phyloP scores from a whole-genome alignment of 2,329 filamentous ascomycete genomes.

The Penicillium brasilianum region DNA sequence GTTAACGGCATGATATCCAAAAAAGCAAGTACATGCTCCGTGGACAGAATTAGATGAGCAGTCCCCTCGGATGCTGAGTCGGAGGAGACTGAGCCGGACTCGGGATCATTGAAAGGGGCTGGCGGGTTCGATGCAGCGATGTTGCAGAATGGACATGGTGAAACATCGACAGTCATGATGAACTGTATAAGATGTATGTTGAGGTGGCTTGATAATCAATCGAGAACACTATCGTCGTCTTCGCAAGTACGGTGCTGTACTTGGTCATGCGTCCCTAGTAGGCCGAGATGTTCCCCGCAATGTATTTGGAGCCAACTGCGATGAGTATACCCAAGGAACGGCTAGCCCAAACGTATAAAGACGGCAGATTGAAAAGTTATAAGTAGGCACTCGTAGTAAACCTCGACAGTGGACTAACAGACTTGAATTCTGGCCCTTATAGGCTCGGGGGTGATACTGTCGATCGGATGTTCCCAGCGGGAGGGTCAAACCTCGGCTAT shows the following conservation, averaged over 20 bases:
- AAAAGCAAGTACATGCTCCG: constrained; percentile 79
- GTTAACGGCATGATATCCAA: constrained; percentile 91
- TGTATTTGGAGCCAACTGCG: background rate
- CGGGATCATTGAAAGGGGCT: constrained; percentile 33
- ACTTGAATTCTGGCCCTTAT: background rate
- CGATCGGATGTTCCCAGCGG: background rate
- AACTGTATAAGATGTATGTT: background rate
- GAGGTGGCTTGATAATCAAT: background rate
- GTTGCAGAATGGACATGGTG: constrained; percentile 62
- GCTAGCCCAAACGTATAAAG: background rate
- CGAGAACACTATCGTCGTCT: background rate
- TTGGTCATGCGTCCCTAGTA: background rate
- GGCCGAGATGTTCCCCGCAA: background rate
- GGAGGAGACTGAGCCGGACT: constrained; percentile 27
- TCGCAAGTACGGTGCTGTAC: background rate
- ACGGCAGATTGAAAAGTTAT: background rate
- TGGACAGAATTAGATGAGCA: constrained; percentile 72
- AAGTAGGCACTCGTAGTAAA: background rate
- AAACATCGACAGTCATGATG: constrained; percentile 22
- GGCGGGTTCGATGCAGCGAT: constrained; percentile 60
- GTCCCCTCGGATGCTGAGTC: constrained; percentile 22
- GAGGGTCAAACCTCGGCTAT: constrained; percentile 23
- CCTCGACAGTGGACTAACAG: background rate
- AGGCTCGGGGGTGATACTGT: background rate
- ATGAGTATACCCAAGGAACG: background rate